Conservation (phyloP, 805 yeast genomes). For the Isabelozyma heimii region DNA sequence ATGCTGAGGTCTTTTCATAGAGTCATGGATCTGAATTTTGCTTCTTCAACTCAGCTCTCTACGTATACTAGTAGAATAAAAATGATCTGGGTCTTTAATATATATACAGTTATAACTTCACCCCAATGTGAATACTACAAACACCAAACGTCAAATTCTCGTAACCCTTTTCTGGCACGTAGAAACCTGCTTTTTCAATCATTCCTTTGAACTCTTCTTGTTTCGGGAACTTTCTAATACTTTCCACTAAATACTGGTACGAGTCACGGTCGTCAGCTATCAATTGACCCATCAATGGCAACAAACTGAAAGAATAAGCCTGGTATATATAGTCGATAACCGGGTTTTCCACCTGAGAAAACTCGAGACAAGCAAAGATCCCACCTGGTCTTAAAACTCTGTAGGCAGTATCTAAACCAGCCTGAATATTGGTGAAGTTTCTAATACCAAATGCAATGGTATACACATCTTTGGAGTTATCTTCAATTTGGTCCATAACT, state of each 20-base stretch:
- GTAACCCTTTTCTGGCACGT: constrained; percentile 81
- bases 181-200: constrained; percentile 95
- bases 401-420: constrained; percentile 92
- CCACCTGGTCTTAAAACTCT: constrained; percentile 97
- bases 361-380: constrained; percentile 93
- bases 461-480: constrained; percentile 88
- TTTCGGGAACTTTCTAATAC: constrained; percentile 85
- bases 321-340: constrained; percentile 74
- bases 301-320: constrained; percentile 80
- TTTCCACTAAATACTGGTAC: constrained; percentile 93
- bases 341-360: constrained; percentile 85
- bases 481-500: constrained; percentile 75
- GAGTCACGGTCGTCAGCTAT: constrained; percentile 95
- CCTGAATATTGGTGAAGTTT: constrained; percentile 92
- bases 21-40: too few relatives aligned
- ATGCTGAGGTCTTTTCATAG: too few relatives aligned
- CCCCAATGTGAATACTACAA: constrained; percentile 94
- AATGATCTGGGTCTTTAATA: background rate
- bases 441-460: constrained; percentile 97
- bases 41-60: too few relatives aligned
- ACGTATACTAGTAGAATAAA: too few relatives aligned
- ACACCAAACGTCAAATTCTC: constrained; percentile 93
- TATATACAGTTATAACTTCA: constrained; percentile 56
- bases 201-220: constrained; percentile 88
- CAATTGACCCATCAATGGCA: constrained; percentile 94